Base-by-base conservation (phyloP, 1,284 basidiomycete species). In the Puccinia horiana region DNA sequence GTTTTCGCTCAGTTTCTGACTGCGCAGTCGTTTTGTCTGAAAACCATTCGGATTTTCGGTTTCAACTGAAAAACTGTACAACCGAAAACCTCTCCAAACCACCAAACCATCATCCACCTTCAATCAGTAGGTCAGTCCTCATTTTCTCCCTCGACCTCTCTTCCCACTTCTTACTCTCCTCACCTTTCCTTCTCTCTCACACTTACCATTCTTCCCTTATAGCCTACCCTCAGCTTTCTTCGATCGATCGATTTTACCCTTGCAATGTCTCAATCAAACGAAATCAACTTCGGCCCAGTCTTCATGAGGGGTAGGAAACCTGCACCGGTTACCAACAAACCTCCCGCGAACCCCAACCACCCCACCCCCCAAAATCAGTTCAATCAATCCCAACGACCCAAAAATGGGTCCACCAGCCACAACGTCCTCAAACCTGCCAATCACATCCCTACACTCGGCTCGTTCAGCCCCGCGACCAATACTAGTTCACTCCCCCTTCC, bases 221-320 rank as follows among this genome's bases (percentile, higher is more conserved):
- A n/a, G n/a, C n/a, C n/a, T n/a, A n/a, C n/a, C n/a, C n/a, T n/a
- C 44, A 47, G 44, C 44, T 8, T 47, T 47, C 58, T 26, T 8
- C 16, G 58, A 26, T 35, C 58, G 58, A 61, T 61, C 58, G 29
- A 61, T 58, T 14, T 58, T 32, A 29, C 56, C 37, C 42, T n/a
- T 8, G 49, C 37, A 29, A 80, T 80, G 77, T 72, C 77, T 29
- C 69, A 65, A 58, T 70, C 67, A 18, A 78, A 78, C 61, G 77
- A 80, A 72, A 80, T 80, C 77, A 80, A 80, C 49, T 80, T 80
- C 44, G 77, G 77, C n/a, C 77, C 77, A 35, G 77, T 80, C 77
- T 80, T 80, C 69, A 80, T 80, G 77, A 70, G 77, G 26, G 77
- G 77, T 20, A 47, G 77, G 23, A 70, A 72, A n/a, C 77, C 77